phyloP scores from a whole-genome alignment of 2,329 filamentous ascomycete species.

The Ophiostoma ips region DNA sequence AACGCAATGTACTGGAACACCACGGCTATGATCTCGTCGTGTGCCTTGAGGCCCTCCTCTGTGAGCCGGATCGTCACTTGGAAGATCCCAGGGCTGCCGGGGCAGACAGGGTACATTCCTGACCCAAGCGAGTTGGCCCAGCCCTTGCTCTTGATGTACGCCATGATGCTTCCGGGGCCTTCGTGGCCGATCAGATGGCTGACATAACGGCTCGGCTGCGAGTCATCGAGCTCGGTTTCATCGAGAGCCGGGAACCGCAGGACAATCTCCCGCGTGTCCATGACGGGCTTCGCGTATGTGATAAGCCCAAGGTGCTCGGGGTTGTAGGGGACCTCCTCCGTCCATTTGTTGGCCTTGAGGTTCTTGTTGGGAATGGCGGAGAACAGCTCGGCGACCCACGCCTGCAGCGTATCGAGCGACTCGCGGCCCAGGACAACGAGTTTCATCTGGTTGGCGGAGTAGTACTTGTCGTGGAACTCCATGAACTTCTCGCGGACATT shows the following conservation, averaged over 20 bases:
- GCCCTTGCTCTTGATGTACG: slow-evolving; percentile 78
- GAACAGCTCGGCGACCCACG: slow-evolving; percentile 76
- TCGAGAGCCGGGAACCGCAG: slow-evolving; percentile 60
- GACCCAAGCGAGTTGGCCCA: slow-evolving; percentile 78
- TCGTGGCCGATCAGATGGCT: slow-evolving; percentile 86
- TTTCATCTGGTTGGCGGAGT: slow-evolving; percentile 91
- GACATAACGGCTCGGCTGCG: slow-evolving; percentile 73
- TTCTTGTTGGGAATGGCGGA: slow-evolving; percentile 70
- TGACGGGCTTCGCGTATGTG: slow-evolving; percentile 80
- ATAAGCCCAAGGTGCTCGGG: slow-evolving; percentile 45
- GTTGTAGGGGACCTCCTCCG: slow-evolving; percentile 34
- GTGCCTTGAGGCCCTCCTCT: slow-evolving; percentile 67
- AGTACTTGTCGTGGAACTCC: slow-evolving; percentile 76
- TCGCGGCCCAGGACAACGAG: slow-evolving; percentile 75
- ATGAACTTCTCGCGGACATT: slow-evolving; percentile 87
- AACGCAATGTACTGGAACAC: slow-evolving; percentile 88
- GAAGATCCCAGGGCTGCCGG: slow-evolving; percentile 64
- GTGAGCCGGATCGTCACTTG: slow-evolving; percentile 68
- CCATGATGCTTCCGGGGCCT: slow-evolving; percentile 80
- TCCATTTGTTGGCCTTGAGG: slow-evolving; percentile 46
- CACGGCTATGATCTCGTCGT: slow-evolving; percentile 67
- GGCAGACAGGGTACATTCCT: slow-evolving; percentile 61
- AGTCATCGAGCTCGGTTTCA: slow-evolving; percentile 65
- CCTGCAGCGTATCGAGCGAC: slow-evolving; percentile 64
- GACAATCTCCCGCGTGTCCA: slow-evolving; percentile 69